Conservation (phyloP, 768 basidiomycete genomes). For the Trametes cingulata region DNA sequence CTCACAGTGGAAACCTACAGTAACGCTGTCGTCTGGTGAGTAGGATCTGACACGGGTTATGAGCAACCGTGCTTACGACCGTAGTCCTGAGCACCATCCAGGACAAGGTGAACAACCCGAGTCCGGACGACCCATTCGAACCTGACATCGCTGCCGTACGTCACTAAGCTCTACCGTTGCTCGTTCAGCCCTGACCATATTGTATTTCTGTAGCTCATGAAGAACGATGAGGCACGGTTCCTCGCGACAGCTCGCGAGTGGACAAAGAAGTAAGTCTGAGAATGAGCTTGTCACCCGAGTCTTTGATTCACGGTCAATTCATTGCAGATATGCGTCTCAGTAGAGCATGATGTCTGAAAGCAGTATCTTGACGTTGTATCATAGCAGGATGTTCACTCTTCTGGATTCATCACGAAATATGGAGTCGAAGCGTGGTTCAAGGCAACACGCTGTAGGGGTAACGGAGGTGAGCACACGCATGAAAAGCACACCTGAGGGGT, state of each 20-base stretch:
- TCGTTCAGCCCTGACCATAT: not conserved
- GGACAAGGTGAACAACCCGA: conserved; percentile 87
- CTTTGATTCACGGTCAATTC: not conserved
- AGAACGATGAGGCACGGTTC: conserved; percentile 77
- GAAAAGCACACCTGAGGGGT: too few species aligned
- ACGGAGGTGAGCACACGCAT: too few species aligned
- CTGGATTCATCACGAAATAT: not conserved
- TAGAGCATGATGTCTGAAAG: not conserved
- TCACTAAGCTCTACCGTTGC: conserved; percentile 5
- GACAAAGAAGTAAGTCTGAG: conserved; percentile 70
- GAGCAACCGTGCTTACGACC: not conserved
- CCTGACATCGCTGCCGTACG: conserved; percentile 82
- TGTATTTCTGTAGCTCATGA: conserved; percentile 53
- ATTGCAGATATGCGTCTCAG: conserved; percentile 6
- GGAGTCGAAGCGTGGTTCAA: not conserved
- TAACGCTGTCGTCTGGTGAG: conserved; percentile 70
- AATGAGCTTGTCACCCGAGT: too few species aligned
- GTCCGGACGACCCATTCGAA: conserved; percentile 86
- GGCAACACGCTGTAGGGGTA: too few species aligned
- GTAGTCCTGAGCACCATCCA: conserved; percentile 74
- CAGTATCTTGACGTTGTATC: not conserved
- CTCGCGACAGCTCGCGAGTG: conserved; percentile 76
- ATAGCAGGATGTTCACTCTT: not conserved
- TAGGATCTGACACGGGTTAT: too few species aligned
- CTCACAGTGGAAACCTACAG: conserved; percentile 80